Percentiles rank a stretch among this genome's conserved stretches.
These are phyloP conservation scores for Acanthamoeba triangularis DNA, from an alignment of 208 protist genomes.

Conservation along the genomic window DNA sequence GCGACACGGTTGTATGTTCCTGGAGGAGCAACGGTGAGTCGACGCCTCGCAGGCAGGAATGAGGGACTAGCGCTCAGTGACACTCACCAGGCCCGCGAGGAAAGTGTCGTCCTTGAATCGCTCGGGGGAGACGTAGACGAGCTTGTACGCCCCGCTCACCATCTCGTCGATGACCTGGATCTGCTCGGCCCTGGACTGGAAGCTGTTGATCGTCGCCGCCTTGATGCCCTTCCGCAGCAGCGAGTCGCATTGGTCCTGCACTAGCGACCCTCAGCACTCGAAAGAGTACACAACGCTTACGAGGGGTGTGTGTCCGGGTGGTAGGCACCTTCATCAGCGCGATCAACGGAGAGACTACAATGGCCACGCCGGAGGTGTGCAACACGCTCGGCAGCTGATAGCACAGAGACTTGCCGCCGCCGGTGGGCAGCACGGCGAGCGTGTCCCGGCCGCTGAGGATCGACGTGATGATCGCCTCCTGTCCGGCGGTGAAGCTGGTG, in stretches of 20 bases:
- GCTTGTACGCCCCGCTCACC: conserved; percentile 49
- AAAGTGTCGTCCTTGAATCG: conserved; percentile 25
- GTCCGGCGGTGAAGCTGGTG: conserved; percentile 23
- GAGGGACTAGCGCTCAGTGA: background rate
- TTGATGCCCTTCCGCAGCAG: conserved; percentile 46
- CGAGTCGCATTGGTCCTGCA: conserved; percentile 56
- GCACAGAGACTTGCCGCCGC: conserved; percentile 57
- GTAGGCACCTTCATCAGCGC: conserved; percentile 69
- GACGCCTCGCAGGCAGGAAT: background rate
- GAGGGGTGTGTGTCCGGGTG: too few species aligned
- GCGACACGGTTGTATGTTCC: background rate
- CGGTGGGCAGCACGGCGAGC: conserved; percentile 12
- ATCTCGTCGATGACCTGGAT: background rate
- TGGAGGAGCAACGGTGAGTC: background rate
- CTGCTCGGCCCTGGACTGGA: background rate
- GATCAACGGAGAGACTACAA: conserved; percentile 46
- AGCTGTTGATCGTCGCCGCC: conserved; percentile 61
- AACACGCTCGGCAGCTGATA: conserved; percentile 52
- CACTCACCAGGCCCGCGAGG: background rate
- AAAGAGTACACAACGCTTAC: too few species aligned
- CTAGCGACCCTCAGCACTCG: background rate
- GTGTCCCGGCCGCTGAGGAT: conserved; percentile 44
- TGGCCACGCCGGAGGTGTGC: background rate
- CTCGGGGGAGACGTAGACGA: conserved; percentile 68
- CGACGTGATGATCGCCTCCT: conserved; percentile 37